phyloP scores from a whole-genome alignment of 1,139 yeast genomes.

The Lipomyces yarrowii region DNA sequence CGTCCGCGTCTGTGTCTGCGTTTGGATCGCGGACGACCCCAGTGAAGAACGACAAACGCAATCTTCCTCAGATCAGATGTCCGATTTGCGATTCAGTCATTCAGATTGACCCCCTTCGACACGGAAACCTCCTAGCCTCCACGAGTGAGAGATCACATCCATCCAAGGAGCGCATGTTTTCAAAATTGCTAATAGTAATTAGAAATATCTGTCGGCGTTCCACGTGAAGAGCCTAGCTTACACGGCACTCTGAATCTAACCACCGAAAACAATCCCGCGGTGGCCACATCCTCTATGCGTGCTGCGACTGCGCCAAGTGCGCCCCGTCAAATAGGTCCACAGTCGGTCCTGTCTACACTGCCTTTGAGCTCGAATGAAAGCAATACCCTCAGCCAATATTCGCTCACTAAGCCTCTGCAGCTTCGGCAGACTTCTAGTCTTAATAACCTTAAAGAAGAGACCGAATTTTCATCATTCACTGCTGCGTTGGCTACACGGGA shows the following conservation, averaged over 20 bases:
- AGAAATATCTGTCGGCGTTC: constrained; percentile 4
- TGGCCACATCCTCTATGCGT: background rate
- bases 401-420: background rate
- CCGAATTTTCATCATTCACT: constrained; percentile 2
- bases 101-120: constrained; percentile 9
- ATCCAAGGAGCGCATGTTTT: background rate
- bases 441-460: background rate
- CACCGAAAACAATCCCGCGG: background rate
- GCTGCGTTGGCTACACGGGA: background rate
- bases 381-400: background rate
- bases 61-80: constrained; percentile 2
- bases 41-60: background rate
- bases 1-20: background rate
- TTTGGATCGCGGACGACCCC: background rate
- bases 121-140: background rate
- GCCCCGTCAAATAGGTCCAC: background rate
- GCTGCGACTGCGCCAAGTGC: background rate
- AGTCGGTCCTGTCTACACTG: background rate
- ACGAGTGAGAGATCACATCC: background rate
- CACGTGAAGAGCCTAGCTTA: constrained; percentile 3
- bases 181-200: background rate
- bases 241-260: background rate
- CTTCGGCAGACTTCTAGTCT: constrained; percentile 5
- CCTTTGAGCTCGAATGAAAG: background rate
- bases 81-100: constrained; percentile 9